Conservation (phyloP, 2,329 filamentous ascomycete species). For the Coniochaeta sp. region DNA sequence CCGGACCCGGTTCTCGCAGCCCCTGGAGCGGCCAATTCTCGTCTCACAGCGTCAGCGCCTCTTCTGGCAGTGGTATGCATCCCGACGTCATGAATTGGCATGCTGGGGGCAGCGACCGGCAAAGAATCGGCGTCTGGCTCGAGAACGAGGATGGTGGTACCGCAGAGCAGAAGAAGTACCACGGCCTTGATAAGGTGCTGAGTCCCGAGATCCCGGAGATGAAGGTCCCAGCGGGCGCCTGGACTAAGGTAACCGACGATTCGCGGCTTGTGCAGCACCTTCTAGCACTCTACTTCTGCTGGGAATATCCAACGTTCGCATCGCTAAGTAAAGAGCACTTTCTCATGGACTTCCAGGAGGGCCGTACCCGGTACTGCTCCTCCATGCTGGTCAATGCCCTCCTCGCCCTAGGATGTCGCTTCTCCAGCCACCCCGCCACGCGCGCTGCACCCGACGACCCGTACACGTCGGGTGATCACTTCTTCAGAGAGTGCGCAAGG, state of each 20-base stretch:
- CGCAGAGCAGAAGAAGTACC: conserved; percentile 12
- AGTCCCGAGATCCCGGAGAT: conserved; percentile 36
- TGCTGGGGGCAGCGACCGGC: conserved; percentile 36
- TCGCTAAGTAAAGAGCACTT: conserved; percentile 67
- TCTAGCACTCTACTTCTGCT: conserved; percentile 63
- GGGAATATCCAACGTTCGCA: conserved; percentile 69
- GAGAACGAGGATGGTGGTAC: conserved; percentile 23
- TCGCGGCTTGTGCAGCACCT: conserved; percentile 53
- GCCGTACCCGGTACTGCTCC: conserved; percentile 58
- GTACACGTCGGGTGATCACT: conserved; percentile 62
- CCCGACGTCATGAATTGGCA: conserved; percentile 10
- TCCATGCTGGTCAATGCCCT: conserved; percentile 59
- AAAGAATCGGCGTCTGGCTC: conserved; percentile 40
- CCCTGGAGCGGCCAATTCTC: conserved; percentile 38
- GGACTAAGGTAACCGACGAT: conserved; percentile 57
- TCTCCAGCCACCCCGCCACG: conserved; percentile 57
- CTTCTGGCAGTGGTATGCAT: not conserved
- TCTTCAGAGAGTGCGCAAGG: conserved; percentile 61
- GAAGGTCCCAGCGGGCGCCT: conserved; percentile 35
- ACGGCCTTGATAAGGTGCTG: conserved; percentile 37
- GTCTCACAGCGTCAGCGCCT: conserved; percentile 22
- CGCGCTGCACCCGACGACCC: conserved; percentile 55
- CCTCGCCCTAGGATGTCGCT: conserved; percentile 58
- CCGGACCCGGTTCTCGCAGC: conserved; percentile 20
- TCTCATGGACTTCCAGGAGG: conserved; percentile 54